phyloP scores from a whole-genome alignment of 768 basidiomycete genomes.

The Kwoniella botswanensis region DNA sequence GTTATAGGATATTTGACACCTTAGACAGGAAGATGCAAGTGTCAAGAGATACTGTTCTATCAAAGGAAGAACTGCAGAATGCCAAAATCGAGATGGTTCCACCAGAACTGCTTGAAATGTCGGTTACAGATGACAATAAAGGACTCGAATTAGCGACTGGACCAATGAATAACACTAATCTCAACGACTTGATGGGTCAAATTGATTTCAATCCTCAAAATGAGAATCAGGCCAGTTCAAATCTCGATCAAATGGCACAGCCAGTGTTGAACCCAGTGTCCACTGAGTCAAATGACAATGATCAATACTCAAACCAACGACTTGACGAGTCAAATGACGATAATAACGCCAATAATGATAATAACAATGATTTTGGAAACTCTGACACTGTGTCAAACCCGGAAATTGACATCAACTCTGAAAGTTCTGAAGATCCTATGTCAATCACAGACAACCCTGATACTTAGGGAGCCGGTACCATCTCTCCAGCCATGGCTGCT shows the following conservation, averaged over 20 bases:
- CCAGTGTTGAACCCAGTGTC: no score
- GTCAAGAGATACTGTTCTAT: slow-evolving; percentile 9
- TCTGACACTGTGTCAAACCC: not conserved
- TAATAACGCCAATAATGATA: not conserved
- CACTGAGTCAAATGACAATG: no score
- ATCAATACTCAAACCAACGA: no score
- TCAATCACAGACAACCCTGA: slow-evolving; percentile 9
- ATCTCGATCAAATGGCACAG: no score
- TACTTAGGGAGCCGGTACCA: not conserved
- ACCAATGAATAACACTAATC: no score
- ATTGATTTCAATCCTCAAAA: no score
- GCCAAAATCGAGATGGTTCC: no score
- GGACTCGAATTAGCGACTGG: no score
- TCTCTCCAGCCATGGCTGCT: not conserved
- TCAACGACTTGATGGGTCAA: no score
- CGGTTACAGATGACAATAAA: no score
- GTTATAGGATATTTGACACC: slow-evolving; percentile 9
- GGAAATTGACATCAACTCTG: slow-evolving; percentile 31
- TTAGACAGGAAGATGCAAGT: slow-evolving; percentile 1
- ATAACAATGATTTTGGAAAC: slow-evolving; percentile 8
- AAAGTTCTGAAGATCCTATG: slow-evolving; percentile 56
- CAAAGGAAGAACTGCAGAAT: not conserved
- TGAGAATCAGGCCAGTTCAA: no score
- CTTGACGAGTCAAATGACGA: not conserved
- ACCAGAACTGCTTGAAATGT: no score